These are phyloP conservation scores for Pascua guehoae DNA, from an alignment of 1,284 basidiomycete species.

Conservation along the genomic window DNA sequence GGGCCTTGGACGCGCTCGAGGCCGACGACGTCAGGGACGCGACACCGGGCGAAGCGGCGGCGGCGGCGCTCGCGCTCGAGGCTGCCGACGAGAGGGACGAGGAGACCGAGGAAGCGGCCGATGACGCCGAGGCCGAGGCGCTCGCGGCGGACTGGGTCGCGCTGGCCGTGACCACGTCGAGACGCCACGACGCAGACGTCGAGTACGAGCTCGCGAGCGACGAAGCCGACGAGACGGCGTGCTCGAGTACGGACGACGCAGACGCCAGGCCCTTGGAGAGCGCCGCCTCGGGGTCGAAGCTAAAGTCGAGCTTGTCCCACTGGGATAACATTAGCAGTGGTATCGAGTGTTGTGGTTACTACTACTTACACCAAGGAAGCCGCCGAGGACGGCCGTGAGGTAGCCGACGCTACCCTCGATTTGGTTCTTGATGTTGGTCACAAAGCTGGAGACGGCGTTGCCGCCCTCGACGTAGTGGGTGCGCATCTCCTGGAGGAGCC, in stretches of 20 bases:
- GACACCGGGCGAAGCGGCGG: conserved; percentile 35
- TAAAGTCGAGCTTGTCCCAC: conserved; percentile 17
- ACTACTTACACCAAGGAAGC: conserved; percentile 46
- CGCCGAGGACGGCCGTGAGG: conserved; percentile 57
- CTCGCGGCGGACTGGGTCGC: conserved; percentile 1
- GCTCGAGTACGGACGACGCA: conserved; percentile 31
- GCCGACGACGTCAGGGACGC: conserved; percentile 37
- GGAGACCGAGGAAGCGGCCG: conserved; percentile 23
- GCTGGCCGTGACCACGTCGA: conserved; percentile 35
- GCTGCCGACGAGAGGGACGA: conserved; percentile 37
- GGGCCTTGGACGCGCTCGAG: conserved; percentile 40
- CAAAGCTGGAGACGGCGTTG: conserved; percentile 58
- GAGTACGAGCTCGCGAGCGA: conserved; percentile 21
- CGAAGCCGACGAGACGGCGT: conserved; percentile 34
- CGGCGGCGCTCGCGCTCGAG: conserved; percentile 32
- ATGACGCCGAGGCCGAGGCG: conserved; percentile 6
- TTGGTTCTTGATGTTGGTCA: conserved; percentile 59
- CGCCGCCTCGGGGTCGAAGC: conserved; percentile 47
- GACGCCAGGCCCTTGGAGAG: conserved; percentile 44
- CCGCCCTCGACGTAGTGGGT: conserved; percentile 67
- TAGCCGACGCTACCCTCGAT: conserved; percentile 62
- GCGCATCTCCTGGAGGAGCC: conserved; percentile 67
- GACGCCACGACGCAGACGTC: conserved; percentile 31
- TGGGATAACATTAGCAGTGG: conserved; percentile 23
- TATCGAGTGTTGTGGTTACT: background rate